Percentiles rank a stretch among this genome's conserved stretches.
Evolutionary conservation across 192 early-diverging fungal species (phyloP).

Genomic region (Podila clonocystis): DNA sequence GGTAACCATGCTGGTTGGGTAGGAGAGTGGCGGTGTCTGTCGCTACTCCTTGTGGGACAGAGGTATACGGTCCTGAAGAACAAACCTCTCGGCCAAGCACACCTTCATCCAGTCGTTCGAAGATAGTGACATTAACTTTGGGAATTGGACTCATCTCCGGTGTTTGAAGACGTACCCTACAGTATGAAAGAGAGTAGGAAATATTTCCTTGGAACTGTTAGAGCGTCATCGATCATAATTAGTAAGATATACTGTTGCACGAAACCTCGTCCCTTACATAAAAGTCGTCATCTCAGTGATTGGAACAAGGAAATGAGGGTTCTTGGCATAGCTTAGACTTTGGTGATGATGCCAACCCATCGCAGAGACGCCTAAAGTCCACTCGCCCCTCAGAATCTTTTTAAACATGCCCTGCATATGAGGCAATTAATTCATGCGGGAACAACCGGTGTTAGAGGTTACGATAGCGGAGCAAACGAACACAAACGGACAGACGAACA

Average conservation of each 20-base stretch:
- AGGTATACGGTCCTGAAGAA: conserved; percentile 66
- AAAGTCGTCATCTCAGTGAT: conserved; percentile 65
- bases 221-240: neutral
- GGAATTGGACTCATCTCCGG: conserved; percentile 71
- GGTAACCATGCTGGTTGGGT: conserved; percentile 62
- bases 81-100: conserved; percentile 63
- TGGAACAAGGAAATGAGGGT: conserved; percentile 76
- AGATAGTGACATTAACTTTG: conserved; percentile 74
- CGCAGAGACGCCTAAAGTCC: conserved; percentile 65
- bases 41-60: conserved; percentile 56
- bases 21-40: conserved; percentile 56
- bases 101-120: conserved; percentile 60
- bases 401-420: conserved; percentile 68
- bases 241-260: neutral
- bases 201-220: neutral
- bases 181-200: neutral
- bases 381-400: conserved; percentile 63
- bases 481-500: neutral
- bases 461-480: neutral
- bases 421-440: too few species aligned
- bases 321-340: conserved; percentile 59
- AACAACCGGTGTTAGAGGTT: conserved; percentile 8
- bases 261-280: conserved; percentile 47
- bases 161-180: conserved; percentile 75
- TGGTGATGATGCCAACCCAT: conserved; percentile 68